These are phyloP conservation scores for Dillenia suffruticosa DNA, from an alignment of 164 flowering plant genomes.

Conservation along the genomic window DNA sequence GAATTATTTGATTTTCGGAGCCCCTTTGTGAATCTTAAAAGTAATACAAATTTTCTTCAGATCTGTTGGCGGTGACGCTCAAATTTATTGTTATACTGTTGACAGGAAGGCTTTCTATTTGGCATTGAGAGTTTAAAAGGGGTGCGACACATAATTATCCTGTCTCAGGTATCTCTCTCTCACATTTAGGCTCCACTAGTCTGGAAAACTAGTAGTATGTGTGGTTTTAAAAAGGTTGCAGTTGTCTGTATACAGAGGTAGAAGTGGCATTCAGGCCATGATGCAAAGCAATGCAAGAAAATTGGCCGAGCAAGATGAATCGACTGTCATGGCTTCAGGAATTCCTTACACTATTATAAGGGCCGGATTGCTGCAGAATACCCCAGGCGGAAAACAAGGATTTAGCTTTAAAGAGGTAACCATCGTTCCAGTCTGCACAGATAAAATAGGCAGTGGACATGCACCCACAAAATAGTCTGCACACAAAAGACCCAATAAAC, in stretches of 20 bases:
- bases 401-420: constrained; percentile 78
- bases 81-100: no score
- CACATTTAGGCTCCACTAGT: background rate
- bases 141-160: constrained; percentile 57
- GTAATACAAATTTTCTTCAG: no score
- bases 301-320: constrained; percentile 82
- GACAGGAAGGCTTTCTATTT: constrained; percentile 74
- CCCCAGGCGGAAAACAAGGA: constrained; percentile 80
- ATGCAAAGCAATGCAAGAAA: constrained; percentile 58
- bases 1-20: no score
- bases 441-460: no score
- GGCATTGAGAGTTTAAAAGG: constrained; percentile 50
- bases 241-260: constrained; percentile 80
- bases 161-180: constrained; percentile 70
- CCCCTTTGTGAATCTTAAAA: no score
- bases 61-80: no score
- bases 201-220: constrained; percentile 5
- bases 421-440: background rate
- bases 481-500: no score
- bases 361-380: constrained; percentile 54
- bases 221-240: constrained; percentile 58
- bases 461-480: no score
- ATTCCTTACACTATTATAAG: constrained; percentile 82
- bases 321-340: constrained; percentile 43
- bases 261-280: constrained; percentile 73